phyloP scores from a whole-genome alignment of 163 green algal species.

The Prototheca wickerhamii region DNA sequence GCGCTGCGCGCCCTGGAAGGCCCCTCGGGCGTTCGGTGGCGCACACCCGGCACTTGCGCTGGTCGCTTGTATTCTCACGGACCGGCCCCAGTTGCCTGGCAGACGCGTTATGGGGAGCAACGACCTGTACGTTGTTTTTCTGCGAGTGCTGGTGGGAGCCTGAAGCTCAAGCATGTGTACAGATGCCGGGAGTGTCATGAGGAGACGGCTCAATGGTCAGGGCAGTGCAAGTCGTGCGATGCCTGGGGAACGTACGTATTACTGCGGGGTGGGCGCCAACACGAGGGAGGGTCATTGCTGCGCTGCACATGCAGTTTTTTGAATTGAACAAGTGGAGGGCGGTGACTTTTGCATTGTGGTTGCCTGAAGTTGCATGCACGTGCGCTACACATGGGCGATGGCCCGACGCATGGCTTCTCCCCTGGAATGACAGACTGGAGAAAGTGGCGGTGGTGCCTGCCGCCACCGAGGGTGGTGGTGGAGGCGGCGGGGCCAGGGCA shows the following conservation, averaged over 20 bases:
- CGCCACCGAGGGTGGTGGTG: conserved; percentile 14
- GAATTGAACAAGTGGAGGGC: conserved; percentile 1
- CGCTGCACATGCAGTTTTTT: neutral
- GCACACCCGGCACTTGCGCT: no score
- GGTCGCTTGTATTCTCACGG: no score
- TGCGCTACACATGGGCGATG: no score
- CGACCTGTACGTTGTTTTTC: neutral
- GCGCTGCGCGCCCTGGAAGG: no score
- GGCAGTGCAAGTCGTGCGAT: conserved; percentile 28
- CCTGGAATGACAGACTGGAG: conserved; percentile 8
- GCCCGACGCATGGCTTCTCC: neutral
- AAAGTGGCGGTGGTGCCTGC: conserved; percentile 17
- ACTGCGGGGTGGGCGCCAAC: neutral
- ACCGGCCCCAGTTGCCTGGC: no score
- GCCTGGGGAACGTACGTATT: conserved; percentile 25
- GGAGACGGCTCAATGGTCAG: conserved; percentile 37
- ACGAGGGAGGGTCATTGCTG: neutral
- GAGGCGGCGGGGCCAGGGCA: conserved; percentile 22
- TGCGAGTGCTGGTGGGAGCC: neutral
- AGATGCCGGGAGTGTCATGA: conserved; percentile 46
- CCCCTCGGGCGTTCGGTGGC: no score
- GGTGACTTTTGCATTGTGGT: neutral
- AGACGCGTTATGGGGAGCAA: no score
- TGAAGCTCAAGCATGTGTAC: conserved; percentile 38
- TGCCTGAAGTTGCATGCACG: no score